phyloP scores from a whole-genome alignment of 2,329 filamentous ascomycete species.

The Curvularia hawaiiensis region DNA sequence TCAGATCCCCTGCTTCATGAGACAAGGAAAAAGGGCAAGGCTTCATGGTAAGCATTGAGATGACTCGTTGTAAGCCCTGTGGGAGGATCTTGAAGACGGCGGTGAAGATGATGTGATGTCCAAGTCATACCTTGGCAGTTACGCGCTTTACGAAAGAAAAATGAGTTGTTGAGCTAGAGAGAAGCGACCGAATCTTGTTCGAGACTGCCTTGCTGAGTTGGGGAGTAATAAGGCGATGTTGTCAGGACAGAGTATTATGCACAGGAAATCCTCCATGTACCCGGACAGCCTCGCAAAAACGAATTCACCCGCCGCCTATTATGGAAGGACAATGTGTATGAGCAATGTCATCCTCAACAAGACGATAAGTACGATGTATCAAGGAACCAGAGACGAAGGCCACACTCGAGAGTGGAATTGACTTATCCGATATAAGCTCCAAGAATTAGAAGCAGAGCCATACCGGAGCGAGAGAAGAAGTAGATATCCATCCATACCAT shows the following conservation, averaged over 20 bases:
- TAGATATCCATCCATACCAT: background rate
- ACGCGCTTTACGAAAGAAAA: background rate
- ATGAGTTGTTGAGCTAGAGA: background rate
- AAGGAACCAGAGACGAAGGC: background rate
- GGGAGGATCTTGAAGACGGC: background rate
- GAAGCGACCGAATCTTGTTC: background rate
- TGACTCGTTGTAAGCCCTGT: background rate
- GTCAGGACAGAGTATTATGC: background rate
- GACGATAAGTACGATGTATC: background rate
- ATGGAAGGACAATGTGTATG: background rate
- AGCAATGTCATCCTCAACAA: background rate
- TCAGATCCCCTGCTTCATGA: background rate
- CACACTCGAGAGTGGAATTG: background rate
- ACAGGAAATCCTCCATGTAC: background rate
- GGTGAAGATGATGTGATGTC: background rate
- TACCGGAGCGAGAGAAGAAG: background rate
- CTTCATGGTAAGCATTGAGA: constrained; percentile 8
- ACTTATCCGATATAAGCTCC: background rate
- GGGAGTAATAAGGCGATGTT: background rate
- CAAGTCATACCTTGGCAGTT: background rate
- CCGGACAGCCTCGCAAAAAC: background rate
- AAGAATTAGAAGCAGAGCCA: background rate
- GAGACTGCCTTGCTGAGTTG: background rate
- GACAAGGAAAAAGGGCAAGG: background rate
- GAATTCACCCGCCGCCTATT: background rate